A percentile compares a stretch with the other conserved stretches of the same genome.
phyloP scores from a whole-genome alignment of 345 rosid species.

The Melaleuca alternifolia region DNA sequence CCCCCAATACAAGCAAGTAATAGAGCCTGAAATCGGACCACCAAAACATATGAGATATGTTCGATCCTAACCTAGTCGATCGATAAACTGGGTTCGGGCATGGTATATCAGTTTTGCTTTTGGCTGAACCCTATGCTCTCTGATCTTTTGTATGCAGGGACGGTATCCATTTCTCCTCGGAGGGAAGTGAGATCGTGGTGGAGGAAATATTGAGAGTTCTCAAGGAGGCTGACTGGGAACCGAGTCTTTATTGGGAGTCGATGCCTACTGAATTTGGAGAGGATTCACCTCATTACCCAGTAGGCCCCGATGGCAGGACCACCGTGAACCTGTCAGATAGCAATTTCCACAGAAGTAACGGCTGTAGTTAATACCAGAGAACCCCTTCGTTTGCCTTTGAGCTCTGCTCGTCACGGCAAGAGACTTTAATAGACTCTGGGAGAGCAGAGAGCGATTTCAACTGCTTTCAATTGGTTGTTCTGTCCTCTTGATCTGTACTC shows the following conservation, averaged over 20 bases:
- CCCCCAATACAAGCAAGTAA: accelerated
- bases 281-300: conserved; percentile 15
- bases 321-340: background rate
- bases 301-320: conserved; percentile 1
- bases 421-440: background rate
- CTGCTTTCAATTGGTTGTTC: background rate
- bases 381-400: background rate
- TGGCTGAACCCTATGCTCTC: background rate
- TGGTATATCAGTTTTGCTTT: background rate
- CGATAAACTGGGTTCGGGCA: background rate
- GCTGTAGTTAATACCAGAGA: background rate
- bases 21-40: background rate
- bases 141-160: conserved; percentile 26
- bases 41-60: background rate
- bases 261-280: conserved; percentile 46
- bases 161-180: conserved; percentile 58
- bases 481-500: background rate
- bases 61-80: background rate
- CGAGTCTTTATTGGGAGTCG: conserved; percentile 48
- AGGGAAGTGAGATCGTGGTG: conserved; percentile 54
- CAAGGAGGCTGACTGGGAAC: conserved; percentile 65
- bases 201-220: conserved; percentile 48
- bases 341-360: background rate
- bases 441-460: background rate
- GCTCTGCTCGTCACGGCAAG: background rate